Base-by-base conservation (phyloP, 148 eudicot species). In the Vaccinium vitisidaea region DNA sequence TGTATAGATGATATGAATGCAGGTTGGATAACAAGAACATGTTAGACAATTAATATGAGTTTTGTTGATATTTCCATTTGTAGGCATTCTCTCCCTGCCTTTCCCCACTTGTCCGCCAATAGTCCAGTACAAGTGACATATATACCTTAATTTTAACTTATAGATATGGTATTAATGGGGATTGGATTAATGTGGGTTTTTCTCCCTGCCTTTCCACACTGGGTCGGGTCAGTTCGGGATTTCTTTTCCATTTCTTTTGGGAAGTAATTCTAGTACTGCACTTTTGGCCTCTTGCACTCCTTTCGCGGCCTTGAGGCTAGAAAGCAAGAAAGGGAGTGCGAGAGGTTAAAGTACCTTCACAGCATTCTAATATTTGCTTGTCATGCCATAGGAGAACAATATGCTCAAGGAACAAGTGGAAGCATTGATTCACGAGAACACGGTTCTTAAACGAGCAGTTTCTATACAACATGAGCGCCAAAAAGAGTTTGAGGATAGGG, bases 381-480 rank as follows among this genome's bases (percentile, higher is more conserved):
- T 83, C 15, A 25, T 79, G 8, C 78, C 84, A 78, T 83, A 94
- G 98, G 96, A 93, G 80, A 91, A 93, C 85, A 50, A 81, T 36
- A 78, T 90, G 88, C 90, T 92, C 77, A 94, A 93, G 89, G 93
- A 90, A 82, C 98, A 94, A 85, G 83, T 92, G 5, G 90, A 94
- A 86, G 88, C 88, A 27, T 79, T 93, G 50, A 84, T 93, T 80
- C 93, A 94, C 70, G 95, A 94, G 83, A 94, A 94, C 61, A 61
- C 89, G 52, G 89, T 94, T 61, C 90, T 94, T 15, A 94, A 94
- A 84, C 92, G 96, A 83, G 98, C 98, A 23, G 95, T 94, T 83
- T 87, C 96, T 25, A 90, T 94, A 65, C 98, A 94, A 61, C 98
- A 94, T 85, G 98, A 93, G 81, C 94, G 98, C 23, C 98, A 94